These are phyloP conservation scores for Trametes cingulata DNA, from an alignment of 768 basidiomycete species.

Conservation along the genomic window DNA sequence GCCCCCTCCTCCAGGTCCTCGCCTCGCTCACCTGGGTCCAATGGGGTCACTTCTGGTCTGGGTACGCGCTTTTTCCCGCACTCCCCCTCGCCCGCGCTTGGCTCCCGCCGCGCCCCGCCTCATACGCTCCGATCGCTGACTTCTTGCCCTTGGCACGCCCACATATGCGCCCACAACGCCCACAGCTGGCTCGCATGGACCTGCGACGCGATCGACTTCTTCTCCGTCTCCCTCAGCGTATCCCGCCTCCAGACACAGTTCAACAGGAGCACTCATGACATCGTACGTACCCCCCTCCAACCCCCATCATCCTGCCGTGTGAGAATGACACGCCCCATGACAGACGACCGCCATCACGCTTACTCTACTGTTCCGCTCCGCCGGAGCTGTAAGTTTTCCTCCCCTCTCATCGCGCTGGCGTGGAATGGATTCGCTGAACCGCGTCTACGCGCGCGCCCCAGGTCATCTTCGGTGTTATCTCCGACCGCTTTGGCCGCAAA, in stretches of 20 bases:
- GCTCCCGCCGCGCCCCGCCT: not conserved
- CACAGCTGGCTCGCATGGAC: slow-evolving; percentile 83
- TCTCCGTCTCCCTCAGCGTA: slow-evolving; percentile 68
- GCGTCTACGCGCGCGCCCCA: slow-evolving; percentile 14
- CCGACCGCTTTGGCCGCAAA: slow-evolving; percentile 90
- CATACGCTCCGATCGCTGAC: slow-evolving; percentile 5
- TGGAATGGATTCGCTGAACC: not conserved
- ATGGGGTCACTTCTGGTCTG: slow-evolving; percentile 59
- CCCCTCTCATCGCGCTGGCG: not conserved
- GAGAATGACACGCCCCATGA: slow-evolving; percentile 5
- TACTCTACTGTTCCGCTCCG: slow-evolving; percentile 87
- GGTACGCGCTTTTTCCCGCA: slow-evolving; percentile 31
- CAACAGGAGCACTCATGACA: slow-evolving; percentile 38
- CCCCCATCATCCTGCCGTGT: not conserved
- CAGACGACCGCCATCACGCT: slow-evolving; percentile 85
- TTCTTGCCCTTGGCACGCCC: not conserved
- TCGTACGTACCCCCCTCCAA: slow-evolving; percentile 37
- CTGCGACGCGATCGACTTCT: slow-evolving; percentile 86
- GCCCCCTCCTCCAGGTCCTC: slow-evolving; percentile 48
- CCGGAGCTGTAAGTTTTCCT: slow-evolving; percentile 55
- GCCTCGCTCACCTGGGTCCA: slow-evolving; percentile 49
- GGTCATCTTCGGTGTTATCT: slow-evolving; percentile 79
- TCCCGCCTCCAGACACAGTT: slow-evolving; percentile 51
- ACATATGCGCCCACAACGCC: slow-evolving; percentile 11
- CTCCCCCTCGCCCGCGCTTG: slow-evolving; percentile 5